A percentile compares a stretch with the other conserved stretches of the same genome.
phyloP scores from a whole-genome alignment of 1,284 basidiomycete genomes.

The Gymnopus androsaceus region DNA sequence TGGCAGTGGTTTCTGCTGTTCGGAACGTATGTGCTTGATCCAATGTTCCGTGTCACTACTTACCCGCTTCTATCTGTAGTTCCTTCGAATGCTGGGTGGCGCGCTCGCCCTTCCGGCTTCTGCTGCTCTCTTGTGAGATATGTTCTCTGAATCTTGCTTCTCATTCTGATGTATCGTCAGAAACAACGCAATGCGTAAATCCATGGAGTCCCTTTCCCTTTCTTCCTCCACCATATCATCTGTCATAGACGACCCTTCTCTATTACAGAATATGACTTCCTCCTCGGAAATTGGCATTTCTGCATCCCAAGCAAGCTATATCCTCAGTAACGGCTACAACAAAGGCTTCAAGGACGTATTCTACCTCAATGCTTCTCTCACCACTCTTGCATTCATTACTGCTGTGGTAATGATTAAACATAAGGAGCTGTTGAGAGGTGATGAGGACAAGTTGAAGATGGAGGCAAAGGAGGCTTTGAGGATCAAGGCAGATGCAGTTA shows the following conservation, averaged over 20 bases:
- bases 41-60: not conserved
- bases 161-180: conserved; percentile 28
- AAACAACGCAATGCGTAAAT: conserved; percentile 53
- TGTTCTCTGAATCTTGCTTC: not conserved
- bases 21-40: conserved; percentile 48
- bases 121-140: conserved; percentile 52
- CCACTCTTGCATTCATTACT: conserved; percentile 47
- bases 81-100: conserved; percentile 67
- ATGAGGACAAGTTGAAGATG: conserved; percentile 47
- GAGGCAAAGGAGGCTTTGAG: conserved; percentile 17
- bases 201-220: conserved; percentile 41
- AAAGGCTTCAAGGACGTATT: conserved; percentile 60
- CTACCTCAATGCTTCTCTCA: conserved; percentile 51
- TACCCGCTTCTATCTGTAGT: conserved; percentile 39
- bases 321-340: conserved; percentile 55
- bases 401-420: conserved; percentile 60
- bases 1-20: conserved; percentile 72
- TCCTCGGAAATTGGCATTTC: conserved; percentile 40
- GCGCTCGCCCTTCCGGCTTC: conserved; percentile 63
- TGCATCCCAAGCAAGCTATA: conserved; percentile 34
- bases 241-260: conserved; percentile 51
- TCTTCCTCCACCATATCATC: conserved; percentile 36
- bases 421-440: conserved; percentile 56
- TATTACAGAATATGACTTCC: conserved; percentile 37
- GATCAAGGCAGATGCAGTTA: not conserved